Evolutionary conservation across 2,329 filamentous ascomycete species (phyloP).

Genomic region (Fusarium veterinarium): DNA sequence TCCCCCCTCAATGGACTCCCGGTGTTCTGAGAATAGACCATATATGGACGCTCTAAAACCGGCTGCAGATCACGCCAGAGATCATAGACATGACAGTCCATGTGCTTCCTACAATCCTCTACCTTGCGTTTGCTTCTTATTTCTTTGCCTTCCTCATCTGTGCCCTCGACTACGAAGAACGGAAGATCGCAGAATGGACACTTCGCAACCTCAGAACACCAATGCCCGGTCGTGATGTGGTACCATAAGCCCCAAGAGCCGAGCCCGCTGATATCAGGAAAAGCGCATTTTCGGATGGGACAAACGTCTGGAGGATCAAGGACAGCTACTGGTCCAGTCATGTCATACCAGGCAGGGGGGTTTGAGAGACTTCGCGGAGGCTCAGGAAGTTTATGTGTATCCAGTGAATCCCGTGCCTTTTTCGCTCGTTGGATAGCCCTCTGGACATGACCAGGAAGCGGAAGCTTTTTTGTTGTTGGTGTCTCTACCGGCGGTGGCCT

Average conservation of each 20-base stretch:
- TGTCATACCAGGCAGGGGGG: slow-evolving; percentile 33
- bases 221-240: slow-evolving; percentile 25
- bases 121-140: not conserved
- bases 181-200: slow-evolving; percentile 36
- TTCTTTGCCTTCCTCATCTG: not conserved
- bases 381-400: not conserved
- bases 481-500: not conserved
- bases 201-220: not conserved
- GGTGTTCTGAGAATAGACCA: not conserved
- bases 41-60: not conserved
- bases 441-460: not conserved
- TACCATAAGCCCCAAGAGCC: slow-evolving; percentile 16
- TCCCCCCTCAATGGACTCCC: not conserved
- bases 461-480: not conserved
- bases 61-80: slow-evolving; percentile 34
- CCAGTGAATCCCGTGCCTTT: not conserved
- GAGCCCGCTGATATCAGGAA: not conserved
- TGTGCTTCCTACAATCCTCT: slow-evolving; percentile 28
- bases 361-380: slow-evolving; percentile 23
- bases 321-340: not conserved
- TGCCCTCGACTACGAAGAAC: not conserved
- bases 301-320: slow-evolving; percentile 23
- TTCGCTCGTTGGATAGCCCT: not conserved
- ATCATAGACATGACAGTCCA: slow-evolving; percentile 37
- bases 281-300: not conserved